These are phyloP conservation scores for Ceratorhiza oryzae-sativae DNA, from an alignment of 1,284 basidiomycete species.

Conservation along the genomic window DNA sequence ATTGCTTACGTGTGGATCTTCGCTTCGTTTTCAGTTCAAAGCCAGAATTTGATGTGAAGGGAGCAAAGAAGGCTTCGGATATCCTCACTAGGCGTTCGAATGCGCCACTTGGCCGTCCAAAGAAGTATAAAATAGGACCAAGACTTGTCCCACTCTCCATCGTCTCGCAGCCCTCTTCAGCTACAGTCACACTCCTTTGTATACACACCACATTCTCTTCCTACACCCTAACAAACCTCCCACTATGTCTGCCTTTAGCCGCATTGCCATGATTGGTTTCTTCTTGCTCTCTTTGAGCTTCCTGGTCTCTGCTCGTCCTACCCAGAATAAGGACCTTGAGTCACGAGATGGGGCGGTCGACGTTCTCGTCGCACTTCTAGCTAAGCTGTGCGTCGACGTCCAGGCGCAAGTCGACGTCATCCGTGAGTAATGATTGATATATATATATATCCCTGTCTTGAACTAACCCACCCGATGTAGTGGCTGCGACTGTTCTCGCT, in stretches of 20 bases:
- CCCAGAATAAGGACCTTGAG: background rate
- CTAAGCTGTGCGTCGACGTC: background rate
- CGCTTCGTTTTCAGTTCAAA: background rate
- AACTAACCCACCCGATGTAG: background rate
- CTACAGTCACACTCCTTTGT: background rate
- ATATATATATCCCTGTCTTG: no score
- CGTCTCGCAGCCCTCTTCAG: background rate
- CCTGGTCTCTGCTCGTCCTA: conserved; percentile 3
- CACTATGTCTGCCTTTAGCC: conserved; percentile 17
- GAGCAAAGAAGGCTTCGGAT: background rate
- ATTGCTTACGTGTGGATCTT: background rate
- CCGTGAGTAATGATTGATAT: background rate
- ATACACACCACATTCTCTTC: background rate
- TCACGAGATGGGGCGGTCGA: background rate
- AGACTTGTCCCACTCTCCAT: background rate
- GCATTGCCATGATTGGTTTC: conserved; percentile 2
- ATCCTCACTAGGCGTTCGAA: background rate
- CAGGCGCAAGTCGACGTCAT: conserved; percentile 1
- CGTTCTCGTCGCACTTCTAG: background rate
- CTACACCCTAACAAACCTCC: background rate
- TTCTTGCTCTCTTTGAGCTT: conserved; percentile 32
- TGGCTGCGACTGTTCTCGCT: background rate
- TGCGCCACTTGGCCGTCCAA: background rate
- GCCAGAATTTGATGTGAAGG: background rate
- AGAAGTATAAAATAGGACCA: background rate